Conservation (phyloP, 2,329 filamentous ascomycete species). For the Aspergillus ibericus region DNA sequence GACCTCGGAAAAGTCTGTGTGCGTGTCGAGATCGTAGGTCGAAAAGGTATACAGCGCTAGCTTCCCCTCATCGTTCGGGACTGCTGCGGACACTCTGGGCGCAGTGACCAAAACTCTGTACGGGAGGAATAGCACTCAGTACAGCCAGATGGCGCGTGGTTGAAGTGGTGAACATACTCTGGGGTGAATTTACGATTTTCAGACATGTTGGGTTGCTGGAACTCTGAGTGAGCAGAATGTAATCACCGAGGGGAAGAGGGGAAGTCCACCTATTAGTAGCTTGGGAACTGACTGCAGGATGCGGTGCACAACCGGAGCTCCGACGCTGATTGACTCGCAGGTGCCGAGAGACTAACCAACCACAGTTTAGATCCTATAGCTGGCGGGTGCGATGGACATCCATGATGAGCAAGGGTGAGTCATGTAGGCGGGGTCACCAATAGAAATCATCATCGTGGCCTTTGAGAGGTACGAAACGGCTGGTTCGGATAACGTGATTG, state of each 20-base stretch:
- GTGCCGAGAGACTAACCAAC: background rate
- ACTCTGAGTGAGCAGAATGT: background rate
- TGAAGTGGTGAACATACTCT: background rate
- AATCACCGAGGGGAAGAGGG: background rate
- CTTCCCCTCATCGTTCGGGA: conserved; percentile 1
- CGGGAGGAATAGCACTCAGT: background rate
- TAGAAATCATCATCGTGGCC: background rate
- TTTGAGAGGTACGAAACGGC: background rate
- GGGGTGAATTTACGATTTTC: background rate
- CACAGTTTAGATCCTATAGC: background rate
- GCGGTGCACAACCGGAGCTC: background rate
- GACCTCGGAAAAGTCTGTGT: background rate
- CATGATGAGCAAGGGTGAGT: background rate
- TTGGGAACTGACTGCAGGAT: background rate
- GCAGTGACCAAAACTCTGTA: background rate
- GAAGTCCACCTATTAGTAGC: background rate
- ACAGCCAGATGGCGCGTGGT: too few species aligned
- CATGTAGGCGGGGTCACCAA: background rate
- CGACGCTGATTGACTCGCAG: background rate
- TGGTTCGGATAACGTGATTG: too few species aligned
- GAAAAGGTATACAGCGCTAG: background rate
- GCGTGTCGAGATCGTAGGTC: background rate
- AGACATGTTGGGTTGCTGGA: background rate
- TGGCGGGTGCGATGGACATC: background rate
- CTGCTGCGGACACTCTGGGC: background rate